phyloP scores from a whole-genome alignment of 83 land plant species.

The Picea engelmannii region DNA sequence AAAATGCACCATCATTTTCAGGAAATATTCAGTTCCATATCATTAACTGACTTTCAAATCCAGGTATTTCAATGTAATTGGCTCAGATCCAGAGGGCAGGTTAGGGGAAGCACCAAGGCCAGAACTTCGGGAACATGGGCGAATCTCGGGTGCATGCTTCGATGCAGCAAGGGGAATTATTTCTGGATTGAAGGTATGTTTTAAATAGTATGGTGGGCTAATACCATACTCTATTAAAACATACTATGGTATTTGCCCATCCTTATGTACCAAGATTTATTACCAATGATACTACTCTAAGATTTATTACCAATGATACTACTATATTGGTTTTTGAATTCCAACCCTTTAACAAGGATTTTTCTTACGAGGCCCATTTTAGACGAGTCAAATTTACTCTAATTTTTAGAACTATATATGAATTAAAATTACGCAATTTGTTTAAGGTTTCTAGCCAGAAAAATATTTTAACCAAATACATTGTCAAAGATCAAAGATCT shows the following conservation, averaged over 20 bases:
- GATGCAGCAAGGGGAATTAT: conserved; percentile 81
- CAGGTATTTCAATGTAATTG: conserved; percentile 93
- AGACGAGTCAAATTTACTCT: too few species aligned
- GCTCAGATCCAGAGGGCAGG: conserved; percentile 88
- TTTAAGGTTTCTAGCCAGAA: too few species aligned
- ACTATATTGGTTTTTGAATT: too few species aligned
- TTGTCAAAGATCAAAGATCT: neutral
- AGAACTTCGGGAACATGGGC: conserved; percentile 80
- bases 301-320: too few species aligned
- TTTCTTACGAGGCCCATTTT: too few species aligned
- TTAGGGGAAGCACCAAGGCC: conserved; percentile 91
- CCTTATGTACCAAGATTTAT: too few species aligned
- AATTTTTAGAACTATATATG: too few species aligned
- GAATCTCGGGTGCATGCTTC: conserved; percentile 95
- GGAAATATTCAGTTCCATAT: neutral
- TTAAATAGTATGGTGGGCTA: neutral
- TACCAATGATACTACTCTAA: too few species aligned
- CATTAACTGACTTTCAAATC: conserved; percentile 7
- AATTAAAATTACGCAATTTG: too few species aligned
- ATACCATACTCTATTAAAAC: neutral
- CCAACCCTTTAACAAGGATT: too few species aligned
- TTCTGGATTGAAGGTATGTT: conserved; percentile 63
- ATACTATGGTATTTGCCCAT: too few species aligned
- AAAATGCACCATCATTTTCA: neutral
- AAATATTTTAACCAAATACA: neutral